Conservation (phyloP, 2,329 filamentous ascomycete species). For the Tolypocladium guangdongense region DNA sequence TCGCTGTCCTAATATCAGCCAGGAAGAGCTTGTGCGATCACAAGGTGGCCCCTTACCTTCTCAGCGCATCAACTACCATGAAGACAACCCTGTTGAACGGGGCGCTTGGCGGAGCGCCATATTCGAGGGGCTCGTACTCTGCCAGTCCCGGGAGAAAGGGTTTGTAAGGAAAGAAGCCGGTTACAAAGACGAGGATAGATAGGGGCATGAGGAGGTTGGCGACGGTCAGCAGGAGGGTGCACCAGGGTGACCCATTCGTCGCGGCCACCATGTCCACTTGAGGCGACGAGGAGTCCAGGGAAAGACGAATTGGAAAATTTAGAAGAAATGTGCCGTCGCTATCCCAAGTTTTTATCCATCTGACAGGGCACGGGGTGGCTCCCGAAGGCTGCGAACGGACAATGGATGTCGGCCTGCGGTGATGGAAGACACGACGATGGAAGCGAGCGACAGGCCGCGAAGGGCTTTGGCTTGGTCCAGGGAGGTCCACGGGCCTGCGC, state of each 20-base stretch:
- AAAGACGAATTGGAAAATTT: background rate
- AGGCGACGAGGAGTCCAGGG: background rate
- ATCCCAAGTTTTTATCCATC: background rate
- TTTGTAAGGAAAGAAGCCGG: constrained; percentile 96
- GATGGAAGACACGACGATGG: background rate
- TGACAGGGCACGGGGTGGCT: background rate
- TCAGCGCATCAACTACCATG: constrained; percentile 93
- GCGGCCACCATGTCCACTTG: constrained; percentile 12
- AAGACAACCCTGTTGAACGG: constrained; percentile 87
- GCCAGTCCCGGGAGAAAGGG: constrained; percentile 82
- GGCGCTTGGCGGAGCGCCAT: constrained; percentile 47
- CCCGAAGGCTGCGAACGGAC: background rate
- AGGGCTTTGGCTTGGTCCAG: background rate
- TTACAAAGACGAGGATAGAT: constrained; percentile 67
- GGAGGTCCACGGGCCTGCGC: constrained; percentile 3
- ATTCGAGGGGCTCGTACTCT: constrained; percentile 45
- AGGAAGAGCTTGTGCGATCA: background rate
- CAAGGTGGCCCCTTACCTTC: constrained; percentile 47
- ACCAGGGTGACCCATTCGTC: constrained; percentile 14
- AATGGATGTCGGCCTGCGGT: background rate
- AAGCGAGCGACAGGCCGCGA: background rate
- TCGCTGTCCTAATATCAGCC: constrained; percentile 46
- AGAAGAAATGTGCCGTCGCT: background rate
- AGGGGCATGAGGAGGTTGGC: constrained; percentile 71
- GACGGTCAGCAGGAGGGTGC: constrained; percentile 39